Evolutionary conservation across 495 filamentous ascomycete genomes (phyloP).

Genomic region (Penicillium cinerascens): DNA sequence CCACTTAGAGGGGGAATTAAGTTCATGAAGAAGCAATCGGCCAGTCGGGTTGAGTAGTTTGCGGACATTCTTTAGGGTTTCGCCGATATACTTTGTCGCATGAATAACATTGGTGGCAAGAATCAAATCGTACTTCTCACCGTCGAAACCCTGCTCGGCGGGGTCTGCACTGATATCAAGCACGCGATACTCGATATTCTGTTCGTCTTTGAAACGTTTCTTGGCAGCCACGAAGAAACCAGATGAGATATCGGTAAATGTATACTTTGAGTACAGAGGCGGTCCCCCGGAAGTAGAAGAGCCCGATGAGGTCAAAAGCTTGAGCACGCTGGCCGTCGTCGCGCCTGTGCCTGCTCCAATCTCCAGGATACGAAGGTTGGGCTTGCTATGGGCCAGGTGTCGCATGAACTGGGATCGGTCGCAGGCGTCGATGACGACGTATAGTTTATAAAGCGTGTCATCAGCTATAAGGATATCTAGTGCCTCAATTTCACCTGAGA

Average conservation of each 20-base stretch:
- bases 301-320: too few relatives aligned
- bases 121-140: conserved; percentile 48
- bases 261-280: conserved; percentile 21
- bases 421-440: conserved; percentile 19
- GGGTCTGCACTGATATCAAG: conserved; percentile 51
- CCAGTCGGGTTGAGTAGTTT: conserved; percentile 24
- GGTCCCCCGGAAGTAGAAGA: conserved; percentile 1
- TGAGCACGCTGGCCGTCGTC: conserved; percentile 31
- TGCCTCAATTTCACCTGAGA: conserved; percentile 15
- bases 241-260: conserved; percentile 41
- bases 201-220: conserved; percentile 36
- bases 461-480: conserved; percentile 31
- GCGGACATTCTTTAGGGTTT: conserved; percentile 40
- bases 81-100: conserved; percentile 37
- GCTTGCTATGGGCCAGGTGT: conserved; percentile 34
- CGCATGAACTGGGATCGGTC: conserved; percentile 19
- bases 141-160: conserved; percentile 44
- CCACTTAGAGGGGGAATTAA: conserved; percentile 2
- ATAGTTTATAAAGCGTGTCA: conserved; percentile 25
- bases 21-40: conserved; percentile 24
- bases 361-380: conserved; percentile 41
- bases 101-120: conserved; percentile 53
- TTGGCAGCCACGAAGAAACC: conserved; percentile 49
- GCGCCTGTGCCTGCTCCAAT: conserved; percentile 48
- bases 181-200: conserved; percentile 39